Conservation (phyloP, 257 asterid species). For the Verbena officinalis region DNA sequence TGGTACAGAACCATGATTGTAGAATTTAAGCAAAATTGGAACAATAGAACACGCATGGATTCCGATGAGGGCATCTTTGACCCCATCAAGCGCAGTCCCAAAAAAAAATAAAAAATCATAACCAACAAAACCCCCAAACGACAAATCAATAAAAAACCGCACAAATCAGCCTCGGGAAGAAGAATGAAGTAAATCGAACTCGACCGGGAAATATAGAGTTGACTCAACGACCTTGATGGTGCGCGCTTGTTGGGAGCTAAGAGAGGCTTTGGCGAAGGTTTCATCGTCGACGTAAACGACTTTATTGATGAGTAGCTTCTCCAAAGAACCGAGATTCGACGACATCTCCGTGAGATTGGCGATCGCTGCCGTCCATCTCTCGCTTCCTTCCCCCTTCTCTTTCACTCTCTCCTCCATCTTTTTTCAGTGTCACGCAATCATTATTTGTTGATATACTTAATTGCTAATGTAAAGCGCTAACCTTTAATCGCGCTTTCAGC, state of each 20-base stretch:
- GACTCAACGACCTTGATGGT: constrained; percentile 69
- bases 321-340: constrained; percentile 77
- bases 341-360: constrained; percentile 78
- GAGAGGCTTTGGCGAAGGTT: constrained; percentile 83
- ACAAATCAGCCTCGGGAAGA: neutral
- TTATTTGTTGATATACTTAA: neutral
- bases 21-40: neutral
- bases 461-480: too few species aligned
- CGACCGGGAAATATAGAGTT: neutral
- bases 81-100: neutral
- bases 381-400: constrained; percentile 64
- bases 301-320: constrained; percentile 69
- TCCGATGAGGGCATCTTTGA: neutral
- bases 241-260: constrained; percentile 88
- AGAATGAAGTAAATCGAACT: neutral
- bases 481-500: too few species aligned
- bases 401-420: constrained; percentile 52
- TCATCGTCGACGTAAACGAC: constrained; percentile 91
- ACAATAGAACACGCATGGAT: too few species aligned
- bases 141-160: constrained; percentile 1
- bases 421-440: constrained; percentile 1
- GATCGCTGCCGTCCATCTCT: constrained; percentile 93
- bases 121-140: too few species aligned
- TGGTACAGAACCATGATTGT: neutral
- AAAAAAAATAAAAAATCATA: neutral